These are phyloP conservation scores for Fraxinus albicans DNA, from an alignment of 305 asterid species.

Conservation along the genomic window DNA sequence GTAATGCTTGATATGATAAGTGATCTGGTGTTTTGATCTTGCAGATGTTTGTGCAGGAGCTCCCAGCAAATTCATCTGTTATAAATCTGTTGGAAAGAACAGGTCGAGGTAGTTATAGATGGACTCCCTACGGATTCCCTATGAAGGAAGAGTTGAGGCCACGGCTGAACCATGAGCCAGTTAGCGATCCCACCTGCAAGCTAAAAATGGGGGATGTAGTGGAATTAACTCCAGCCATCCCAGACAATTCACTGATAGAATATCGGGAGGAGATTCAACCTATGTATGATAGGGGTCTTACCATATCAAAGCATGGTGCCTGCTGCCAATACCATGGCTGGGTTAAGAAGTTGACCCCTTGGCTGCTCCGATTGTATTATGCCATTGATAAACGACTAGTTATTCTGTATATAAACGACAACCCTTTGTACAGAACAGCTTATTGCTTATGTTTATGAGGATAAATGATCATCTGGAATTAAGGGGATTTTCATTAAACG, in stretches of 20 bases:
- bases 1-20: neutral
- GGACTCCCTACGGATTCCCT: conserved; percentile 63
- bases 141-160: conserved; percentile 87
- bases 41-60: conserved; percentile 98
- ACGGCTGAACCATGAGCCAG: conserved; percentile 61
- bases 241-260: conserved; percentile 30
- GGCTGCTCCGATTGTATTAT: neutral
- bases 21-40: conserved; percentile 6
- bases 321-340: conserved; percentile 41
- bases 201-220: conserved; percentile 93
- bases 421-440: neutral
- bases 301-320: conserved; percentile 29
- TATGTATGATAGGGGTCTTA: conserved; percentile 65
- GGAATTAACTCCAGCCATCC: conserved; percentile 70
- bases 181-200: conserved; percentile 70
- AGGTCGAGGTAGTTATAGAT: conserved; percentile 60
- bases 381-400: neutral
- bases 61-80: conserved; percentile 65
- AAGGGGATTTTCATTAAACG: neutral
- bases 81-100: conserved; percentile 65
- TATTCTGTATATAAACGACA: neutral
- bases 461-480: neutral
- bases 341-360: conserved; percentile 53
- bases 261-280: conserved; percentile 93
- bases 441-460: neutral